phyloP scores from a whole-genome alignment of 495 filamentous ascomycete species.

The Parachaetomium inaequale region DNA sequence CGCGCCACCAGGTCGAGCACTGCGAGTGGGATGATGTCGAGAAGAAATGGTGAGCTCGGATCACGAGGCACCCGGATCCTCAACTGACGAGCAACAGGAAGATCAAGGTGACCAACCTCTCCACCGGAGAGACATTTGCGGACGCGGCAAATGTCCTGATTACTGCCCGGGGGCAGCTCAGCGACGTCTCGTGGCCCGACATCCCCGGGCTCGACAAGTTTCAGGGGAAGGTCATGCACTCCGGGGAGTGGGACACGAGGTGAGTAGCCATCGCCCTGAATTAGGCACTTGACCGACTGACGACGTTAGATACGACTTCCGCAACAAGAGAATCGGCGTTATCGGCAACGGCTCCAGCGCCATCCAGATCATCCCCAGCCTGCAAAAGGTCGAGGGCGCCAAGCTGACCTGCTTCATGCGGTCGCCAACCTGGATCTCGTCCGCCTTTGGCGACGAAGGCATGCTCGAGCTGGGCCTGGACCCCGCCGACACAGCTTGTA shows the following conservation, averaged over 20 bases:
- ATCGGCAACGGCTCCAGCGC: constrained; percentile 62
- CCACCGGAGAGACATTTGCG: constrained; percentile 35
- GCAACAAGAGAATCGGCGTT: constrained; percentile 50
- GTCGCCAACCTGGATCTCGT: constrained; percentile 62
- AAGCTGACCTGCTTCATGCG: constrained; percentile 63
- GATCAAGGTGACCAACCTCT: constrained; percentile 29
- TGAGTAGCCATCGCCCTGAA: neutral
- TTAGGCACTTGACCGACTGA: constrained; percentile 6
- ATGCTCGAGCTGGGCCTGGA: constrained; percentile 42
- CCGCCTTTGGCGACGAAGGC: constrained; percentile 38
- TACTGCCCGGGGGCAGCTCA: constrained; percentile 64
- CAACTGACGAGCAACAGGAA: constrained; percentile 20
- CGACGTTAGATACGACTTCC: constrained; percentile 42
- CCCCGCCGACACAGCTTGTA: constrained; percentile 36
- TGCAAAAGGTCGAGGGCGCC: constrained; percentile 53
- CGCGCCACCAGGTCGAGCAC: constrained; percentile 36
- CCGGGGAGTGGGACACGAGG: constrained; percentile 47
- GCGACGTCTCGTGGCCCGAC: constrained; percentile 54
- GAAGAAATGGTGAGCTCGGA: constrained; percentile 50
- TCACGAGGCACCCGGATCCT: too few relatives aligned
- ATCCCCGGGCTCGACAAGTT: constrained; percentile 56
- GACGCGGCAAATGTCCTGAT: constrained; percentile 56
- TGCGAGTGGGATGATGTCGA: constrained; percentile 53
- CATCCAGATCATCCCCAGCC: constrained; percentile 66
- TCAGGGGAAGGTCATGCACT: constrained; percentile 56